These are phyloP conservation scores for Kentomonas sorsogonicus DNA, from an alignment of 208 protist genomes.

Conservation along the genomic window DNA sequence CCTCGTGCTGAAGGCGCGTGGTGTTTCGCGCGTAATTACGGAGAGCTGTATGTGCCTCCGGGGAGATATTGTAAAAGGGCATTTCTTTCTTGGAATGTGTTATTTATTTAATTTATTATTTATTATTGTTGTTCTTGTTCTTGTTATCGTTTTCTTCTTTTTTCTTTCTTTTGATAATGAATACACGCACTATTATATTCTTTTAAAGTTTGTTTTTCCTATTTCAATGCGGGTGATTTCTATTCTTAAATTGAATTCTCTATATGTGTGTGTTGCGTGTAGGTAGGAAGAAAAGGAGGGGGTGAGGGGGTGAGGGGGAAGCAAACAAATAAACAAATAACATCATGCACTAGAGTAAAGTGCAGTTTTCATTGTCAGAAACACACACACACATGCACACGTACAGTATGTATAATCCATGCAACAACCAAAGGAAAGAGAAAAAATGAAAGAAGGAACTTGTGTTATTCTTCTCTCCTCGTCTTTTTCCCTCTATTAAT, in stretches of 20 bases:
- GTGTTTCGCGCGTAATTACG: conserved; percentile 9
- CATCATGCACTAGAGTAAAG: too few species aligned
- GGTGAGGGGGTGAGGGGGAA: too few species aligned
- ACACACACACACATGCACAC: too few species aligned
- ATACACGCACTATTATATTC: too few species aligned
- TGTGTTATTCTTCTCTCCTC: background rate
- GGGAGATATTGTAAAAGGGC: conserved; percentile 34
- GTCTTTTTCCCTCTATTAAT: too few species aligned
- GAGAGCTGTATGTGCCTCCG: conserved; percentile 13
- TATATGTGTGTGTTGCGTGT: conserved; percentile 2
- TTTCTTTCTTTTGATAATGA: too few species aligned
- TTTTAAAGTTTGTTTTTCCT: too few species aligned
- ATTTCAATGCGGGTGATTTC: background rate
- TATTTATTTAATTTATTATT: conserved; percentile 2
- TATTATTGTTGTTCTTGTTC: background rate
- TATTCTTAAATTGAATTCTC: background rate
- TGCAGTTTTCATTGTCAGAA: too few species aligned
- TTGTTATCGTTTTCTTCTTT: background rate
- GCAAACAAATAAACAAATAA: too few species aligned
- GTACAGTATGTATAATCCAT: too few species aligned
- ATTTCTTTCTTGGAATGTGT: too few species aligned
- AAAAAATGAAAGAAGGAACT: conserved; percentile 11
- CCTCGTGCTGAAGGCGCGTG: too few species aligned
- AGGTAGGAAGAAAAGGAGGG: background rate
- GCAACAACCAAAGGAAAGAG: background rate